Percentiles rank a stretch among this genome's conserved stretches.
Evolutionary conservation across 208 protist species (phyloP).

Genomic region (Trypanosoma grayi): DNA sequence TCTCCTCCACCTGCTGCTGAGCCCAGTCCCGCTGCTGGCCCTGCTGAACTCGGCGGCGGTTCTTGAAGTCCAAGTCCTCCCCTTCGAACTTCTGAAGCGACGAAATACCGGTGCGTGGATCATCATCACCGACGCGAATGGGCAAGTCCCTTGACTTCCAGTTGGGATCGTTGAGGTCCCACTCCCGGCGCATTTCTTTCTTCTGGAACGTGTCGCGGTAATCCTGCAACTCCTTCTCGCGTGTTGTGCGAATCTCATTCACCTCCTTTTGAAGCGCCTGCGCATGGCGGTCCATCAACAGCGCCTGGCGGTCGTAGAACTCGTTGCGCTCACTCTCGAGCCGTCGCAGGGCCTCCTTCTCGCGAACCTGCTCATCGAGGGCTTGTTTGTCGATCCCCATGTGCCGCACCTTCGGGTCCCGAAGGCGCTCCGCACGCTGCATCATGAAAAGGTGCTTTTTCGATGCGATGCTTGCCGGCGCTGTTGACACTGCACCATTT

Average conservation of each 20-base stretch:
- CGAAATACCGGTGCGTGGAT: constrained; percentile 81
- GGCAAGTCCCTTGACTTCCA: constrained; percentile 80
- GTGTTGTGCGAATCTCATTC: constrained; percentile 65
- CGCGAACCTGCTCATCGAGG: constrained; percentile 88
- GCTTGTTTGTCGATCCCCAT: constrained; percentile 92
- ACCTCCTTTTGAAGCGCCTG: constrained; percentile 86
- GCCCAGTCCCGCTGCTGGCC: constrained; percentile 84
- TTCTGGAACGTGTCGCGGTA: constrained; percentile 89
- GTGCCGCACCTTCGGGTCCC: constrained; percentile 87
- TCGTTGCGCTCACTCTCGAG: constrained; percentile 86
- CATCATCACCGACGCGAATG: constrained; percentile 83
- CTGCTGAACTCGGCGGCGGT: constrained; percentile 75
- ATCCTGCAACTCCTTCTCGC: constrained; percentile 79
- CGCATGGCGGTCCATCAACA: constrained; percentile 89
- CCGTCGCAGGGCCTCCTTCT: constrained; percentile 79
- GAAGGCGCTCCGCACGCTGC: constrained; percentile 86
- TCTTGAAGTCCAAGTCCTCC: constrained; percentile 83
- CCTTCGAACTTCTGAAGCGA: constrained; percentile 91
- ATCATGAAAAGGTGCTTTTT: constrained; percentile 87
- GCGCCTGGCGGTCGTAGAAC: constrained; percentile 84
- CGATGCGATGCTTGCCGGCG: constrained; percentile 7
- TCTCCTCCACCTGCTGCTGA: constrained; percentile 86
- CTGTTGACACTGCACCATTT: constrained; percentile 1
- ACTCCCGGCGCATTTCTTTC: constrained; percentile 79
- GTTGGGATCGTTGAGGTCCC: constrained; percentile 90